These are phyloP conservation scores for Ambrosiella beaveri DNA, from an alignment of 2,329 filamentous ascomycete genomes.

Conservation along the genomic window DNA sequence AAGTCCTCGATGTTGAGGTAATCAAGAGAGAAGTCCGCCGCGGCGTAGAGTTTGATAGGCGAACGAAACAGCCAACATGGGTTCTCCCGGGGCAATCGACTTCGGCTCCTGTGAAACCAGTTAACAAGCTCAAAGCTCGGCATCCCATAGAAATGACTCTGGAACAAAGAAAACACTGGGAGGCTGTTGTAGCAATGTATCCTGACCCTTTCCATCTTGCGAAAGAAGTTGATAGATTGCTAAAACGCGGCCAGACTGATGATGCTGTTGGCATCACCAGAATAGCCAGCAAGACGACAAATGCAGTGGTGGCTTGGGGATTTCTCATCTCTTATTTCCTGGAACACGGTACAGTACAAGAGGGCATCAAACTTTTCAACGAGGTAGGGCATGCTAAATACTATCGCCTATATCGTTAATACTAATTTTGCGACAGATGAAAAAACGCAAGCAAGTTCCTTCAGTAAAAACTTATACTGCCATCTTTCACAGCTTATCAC, in stretches of 20 bases:
- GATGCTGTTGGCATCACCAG: conserved; percentile 54
- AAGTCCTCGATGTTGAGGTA: conserved; percentile 3
- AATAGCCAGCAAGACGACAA: conserved; percentile 44
- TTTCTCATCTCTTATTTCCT: conserved; percentile 59
- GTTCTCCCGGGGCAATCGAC: conserved; percentile 7
- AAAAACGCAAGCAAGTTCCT: conserved; percentile 70
- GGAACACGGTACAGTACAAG: conserved; percentile 37
- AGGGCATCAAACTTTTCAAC: conserved; percentile 71
- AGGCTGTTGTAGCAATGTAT: conserved; percentile 25
- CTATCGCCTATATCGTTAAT: too few species aligned
- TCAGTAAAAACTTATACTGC: conserved; percentile 72
- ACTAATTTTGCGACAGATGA: conserved; percentile 49
- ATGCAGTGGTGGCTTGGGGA: conserved; percentile 73
- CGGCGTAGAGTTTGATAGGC: conserved; percentile 9
- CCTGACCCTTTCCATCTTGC: conserved; percentile 58
- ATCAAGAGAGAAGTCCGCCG: conserved; percentile 11
- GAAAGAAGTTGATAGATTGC: conserved; percentile 42
- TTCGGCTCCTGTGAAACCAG: not conserved
- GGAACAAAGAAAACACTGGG: conserved; percentile 5
- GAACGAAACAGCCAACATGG: conserved; percentile 12
- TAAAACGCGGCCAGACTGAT: conserved; percentile 42
- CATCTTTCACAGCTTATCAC: conserved; percentile 58
- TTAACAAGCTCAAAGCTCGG: not conserved
- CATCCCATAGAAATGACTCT: conserved; percentile 4
- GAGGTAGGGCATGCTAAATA: conserved; percentile 37